Base-by-base conservation (phyloP, 345 rosid genomes). In the Hirschfeldia incana region DNA sequence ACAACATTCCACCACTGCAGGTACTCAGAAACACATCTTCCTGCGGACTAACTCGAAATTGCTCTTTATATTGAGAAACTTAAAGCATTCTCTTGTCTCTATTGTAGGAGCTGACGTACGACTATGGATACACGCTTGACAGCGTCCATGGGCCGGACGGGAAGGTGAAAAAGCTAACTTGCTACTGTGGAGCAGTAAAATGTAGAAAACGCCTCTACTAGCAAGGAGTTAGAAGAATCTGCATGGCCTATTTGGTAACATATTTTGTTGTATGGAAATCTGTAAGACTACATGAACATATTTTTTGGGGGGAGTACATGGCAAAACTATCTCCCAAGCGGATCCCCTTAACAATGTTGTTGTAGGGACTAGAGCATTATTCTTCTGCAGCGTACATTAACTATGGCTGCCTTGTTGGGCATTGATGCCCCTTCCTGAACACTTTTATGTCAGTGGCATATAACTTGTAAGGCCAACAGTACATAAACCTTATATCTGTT, bases 1-100 rank as follows among this genome's bases (percentile, higher is more conserved):
- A 96, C 79, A 93, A 92, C 85, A 93, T 96, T 69, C 91, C 98
- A 7, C 94, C 99, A 6, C 73, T 91, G 82, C 98, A 95, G 97
- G 98, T 96, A 70, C 59, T 28, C 4, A 26, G 21, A 63, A 27
- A 62, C 8, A 26, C 64, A 46, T 63, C 17, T 69, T 2, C 49
- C 51, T 30, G 7, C 12, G 16, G 1, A 59, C 44, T 65, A 2
- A 27, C 44, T 74, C 17, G 6, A 21, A 27, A 65, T 28, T 76
- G 62, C 53, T 39, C 26, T 36, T 9, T 13, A 17, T 17, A 8
- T 17, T 5, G 8, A 74, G 4, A 2, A 44, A 4, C 26, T 8
- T 21, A 8, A 36, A 59, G 49, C 73, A 67, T 60, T 49, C 8
- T 49, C 65, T 29, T 80, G 64, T 67, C 32, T 70, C 53, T 15